Conservation (phyloP, 2,329 filamentous ascomycete genomes). For the Sporothrix brasiliensis region DNA sequence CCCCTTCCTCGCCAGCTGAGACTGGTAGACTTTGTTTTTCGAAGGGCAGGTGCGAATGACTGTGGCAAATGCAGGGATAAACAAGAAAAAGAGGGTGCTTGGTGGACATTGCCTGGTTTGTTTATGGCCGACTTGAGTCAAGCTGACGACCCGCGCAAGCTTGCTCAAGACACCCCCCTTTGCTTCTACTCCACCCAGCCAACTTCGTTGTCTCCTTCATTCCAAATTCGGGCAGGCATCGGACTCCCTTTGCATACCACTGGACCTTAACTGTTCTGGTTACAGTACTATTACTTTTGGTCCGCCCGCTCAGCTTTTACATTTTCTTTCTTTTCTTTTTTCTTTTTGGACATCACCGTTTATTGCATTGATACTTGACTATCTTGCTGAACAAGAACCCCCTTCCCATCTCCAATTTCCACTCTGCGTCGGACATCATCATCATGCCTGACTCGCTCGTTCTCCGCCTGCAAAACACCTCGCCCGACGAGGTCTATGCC, state of each 20-base stretch:
- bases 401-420: not conserved
- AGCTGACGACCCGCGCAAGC: conserved; percentile 15
- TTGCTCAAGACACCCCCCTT: not conserved
- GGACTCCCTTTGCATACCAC: not conserved
- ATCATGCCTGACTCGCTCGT: conserved; percentile 51
- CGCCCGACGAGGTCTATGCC: conserved; percentile 57
- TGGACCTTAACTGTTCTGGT: not conserved
- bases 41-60: not conserved
- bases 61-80: not conserved
- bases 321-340: not conserved
- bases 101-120: not conserved
- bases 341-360: not conserved
- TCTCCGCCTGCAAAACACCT: conserved; percentile 60
- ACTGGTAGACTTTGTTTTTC: not conserved
- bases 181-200: conserved; percentile 3
- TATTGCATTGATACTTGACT: not conserved
- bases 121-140: conserved; percentile 6
- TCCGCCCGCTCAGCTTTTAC: not conserved
- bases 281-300: not conserved
- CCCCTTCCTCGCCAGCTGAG: not conserved
- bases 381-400: not conserved
- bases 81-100: conserved; percentile 9
- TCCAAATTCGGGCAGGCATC: not conserved
- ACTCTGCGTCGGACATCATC: conserved; percentile 38
- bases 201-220: not conserved